A percentile compares a stretch with the other conserved stretches of the same genome.
Conservation (phyloP, 164 flowering plant genomes). For the Nymphaea colorata region DNA sequence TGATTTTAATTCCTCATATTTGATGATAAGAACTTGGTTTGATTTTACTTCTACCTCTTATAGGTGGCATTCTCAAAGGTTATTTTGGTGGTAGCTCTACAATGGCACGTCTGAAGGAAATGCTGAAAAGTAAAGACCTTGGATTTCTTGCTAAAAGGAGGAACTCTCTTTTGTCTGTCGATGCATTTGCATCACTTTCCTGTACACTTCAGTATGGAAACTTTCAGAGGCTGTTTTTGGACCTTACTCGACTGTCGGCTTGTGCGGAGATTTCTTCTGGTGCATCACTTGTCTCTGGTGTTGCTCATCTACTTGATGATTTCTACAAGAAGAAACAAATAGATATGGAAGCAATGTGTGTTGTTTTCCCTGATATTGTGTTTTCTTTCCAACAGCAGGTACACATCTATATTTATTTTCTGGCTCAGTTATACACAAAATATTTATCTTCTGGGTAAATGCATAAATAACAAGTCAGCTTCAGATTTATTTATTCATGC, state of each 20-base stretch:
- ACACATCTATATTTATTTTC: not conserved
- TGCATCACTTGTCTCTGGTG: slow-evolving; percentile 45
- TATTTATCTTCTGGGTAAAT: too few relatives aligned
- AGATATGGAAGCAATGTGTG: slow-evolving; percentile 30
- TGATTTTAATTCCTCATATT: too few relatives aligned
- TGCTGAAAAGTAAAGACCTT: slow-evolving; percentile 16
- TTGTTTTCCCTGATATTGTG: slow-evolving; percentile 44
- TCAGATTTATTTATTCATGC: too few relatives aligned
- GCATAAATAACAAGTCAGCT: too few relatives aligned
- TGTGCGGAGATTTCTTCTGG: slow-evolving; percentile 70
- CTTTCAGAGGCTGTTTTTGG: slow-evolving; percentile 67
- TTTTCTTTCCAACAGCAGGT: slow-evolving; percentile 96
- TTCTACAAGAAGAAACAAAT: slow-evolving; percentile 37
- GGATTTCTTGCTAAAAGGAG: slow-evolving; percentile 17
- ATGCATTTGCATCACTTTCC: slow-evolving; percentile 58
- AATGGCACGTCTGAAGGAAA: slow-evolving; percentile 20
- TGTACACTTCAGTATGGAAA: slow-evolving; percentile 80
- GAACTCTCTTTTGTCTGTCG: slow-evolving; percentile 46
- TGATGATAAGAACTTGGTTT: too few relatives aligned
- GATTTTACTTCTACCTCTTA: not conserved
- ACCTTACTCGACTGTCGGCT: slow-evolving; percentile 60
- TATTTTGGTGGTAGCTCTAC: slow-evolving; percentile 39
- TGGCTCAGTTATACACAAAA: not conserved
- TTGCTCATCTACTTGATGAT: slow-evolving; percentile 33
- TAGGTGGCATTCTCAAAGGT: slow-evolving; percentile 60